Evolutionary conservation across 345 rosid species (phyloP).

Genomic region (Pugionium cornutum): DNA sequence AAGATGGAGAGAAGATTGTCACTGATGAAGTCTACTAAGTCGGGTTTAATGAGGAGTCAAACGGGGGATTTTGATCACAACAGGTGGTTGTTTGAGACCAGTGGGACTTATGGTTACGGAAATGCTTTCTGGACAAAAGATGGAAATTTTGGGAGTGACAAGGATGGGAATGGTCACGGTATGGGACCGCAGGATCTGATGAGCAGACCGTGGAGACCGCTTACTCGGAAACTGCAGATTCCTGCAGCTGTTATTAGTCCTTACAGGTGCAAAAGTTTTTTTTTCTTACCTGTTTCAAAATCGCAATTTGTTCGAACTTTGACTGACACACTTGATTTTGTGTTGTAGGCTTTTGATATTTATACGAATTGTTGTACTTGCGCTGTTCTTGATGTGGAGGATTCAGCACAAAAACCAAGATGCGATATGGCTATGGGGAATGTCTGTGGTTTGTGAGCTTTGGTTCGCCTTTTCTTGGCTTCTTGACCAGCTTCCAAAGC

Average conservation of each 20-base stretch:
- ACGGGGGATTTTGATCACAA: constrained; percentile 96
- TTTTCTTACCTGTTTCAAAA: constrained; percentile 1
- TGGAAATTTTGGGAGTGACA: constrained; percentile 65
- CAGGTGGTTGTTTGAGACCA: constrained; percentile 95
- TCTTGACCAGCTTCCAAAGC: constrained; percentile 96
- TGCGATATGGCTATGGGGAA: constrained; percentile 97
- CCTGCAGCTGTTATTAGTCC: constrained; percentile 97
- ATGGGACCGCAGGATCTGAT: constrained; percentile 75
- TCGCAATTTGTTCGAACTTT: constrained; percentile 6
- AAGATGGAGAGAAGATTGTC: constrained; percentile 95
- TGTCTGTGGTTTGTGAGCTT: constrained; percentile 96
- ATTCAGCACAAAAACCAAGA: constrained; percentile 56
- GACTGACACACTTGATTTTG: constrained; percentile 12
- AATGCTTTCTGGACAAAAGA: constrained; percentile 98
- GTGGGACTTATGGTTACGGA: constrained; percentile 94
- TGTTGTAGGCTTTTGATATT: constrained; percentile 74
- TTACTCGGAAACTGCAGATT: constrained; percentile 83
- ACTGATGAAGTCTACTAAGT: constrained; percentile 82
- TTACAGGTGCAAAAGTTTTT: constrained; percentile 55
- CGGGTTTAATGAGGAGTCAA: constrained; percentile 91
- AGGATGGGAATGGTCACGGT: constrained; percentile 63
- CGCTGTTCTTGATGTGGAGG: constrained; percentile 82
- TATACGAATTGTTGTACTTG: constrained; percentile 74
- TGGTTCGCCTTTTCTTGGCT: constrained; percentile 99
- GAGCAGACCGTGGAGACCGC: constrained; percentile 98